Evolutionary conservation across 139 green algal genomes (phyloP).

Genomic region (Diplosphaera chodatii): DNA sequence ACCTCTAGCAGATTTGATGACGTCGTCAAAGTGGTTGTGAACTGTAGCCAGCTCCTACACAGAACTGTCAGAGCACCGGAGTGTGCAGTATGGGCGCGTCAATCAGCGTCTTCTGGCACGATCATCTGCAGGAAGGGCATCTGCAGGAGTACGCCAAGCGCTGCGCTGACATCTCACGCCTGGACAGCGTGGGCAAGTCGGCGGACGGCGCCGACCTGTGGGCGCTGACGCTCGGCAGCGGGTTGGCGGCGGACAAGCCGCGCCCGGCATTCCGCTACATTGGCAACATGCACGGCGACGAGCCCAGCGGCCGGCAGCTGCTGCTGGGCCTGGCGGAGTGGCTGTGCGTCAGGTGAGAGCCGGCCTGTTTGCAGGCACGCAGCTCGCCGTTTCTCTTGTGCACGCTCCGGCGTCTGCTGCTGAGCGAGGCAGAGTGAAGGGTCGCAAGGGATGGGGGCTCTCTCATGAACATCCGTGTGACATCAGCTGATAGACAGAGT

Average conservation of each 20-base stretch:
- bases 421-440: too few relatives aligned
- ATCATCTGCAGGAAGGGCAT: slow-evolving; percentile 12
- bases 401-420: too few relatives aligned
- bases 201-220: slow-evolving; percentile 30
- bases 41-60: too few relatives aligned
- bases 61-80: too few relatives aligned
- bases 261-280: slow-evolving; percentile 67
- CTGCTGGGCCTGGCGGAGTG: slow-evolving; percentile 69
- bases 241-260: slow-evolving; percentile 26
- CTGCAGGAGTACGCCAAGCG: slow-evolving; percentile 12
- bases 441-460: too few relatives aligned
- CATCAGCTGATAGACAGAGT: too few relatives aligned
- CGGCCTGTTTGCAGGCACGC: background rate
- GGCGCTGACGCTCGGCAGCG: slow-evolving; percentile 58
- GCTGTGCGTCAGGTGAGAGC: slow-evolving; percentile 58
- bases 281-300: slow-evolving; percentile 84
- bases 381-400: too few relatives aligned
- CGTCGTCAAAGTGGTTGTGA: too few relatives aligned
- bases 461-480: too few relatives aligned
- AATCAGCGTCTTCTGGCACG: too few relatives aligned
- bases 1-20: too few relatives aligned
- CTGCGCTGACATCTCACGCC: slow-evolving; percentile 14
- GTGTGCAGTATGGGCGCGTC: too few relatives aligned
- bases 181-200: slow-evolving; percentile 47
- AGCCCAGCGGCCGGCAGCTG: slow-evolving; percentile 73